Evolutionary conservation across 2,329 filamentous ascomycete species (phyloP).

Genomic region (Ceratocystis ficicola): DNA sequence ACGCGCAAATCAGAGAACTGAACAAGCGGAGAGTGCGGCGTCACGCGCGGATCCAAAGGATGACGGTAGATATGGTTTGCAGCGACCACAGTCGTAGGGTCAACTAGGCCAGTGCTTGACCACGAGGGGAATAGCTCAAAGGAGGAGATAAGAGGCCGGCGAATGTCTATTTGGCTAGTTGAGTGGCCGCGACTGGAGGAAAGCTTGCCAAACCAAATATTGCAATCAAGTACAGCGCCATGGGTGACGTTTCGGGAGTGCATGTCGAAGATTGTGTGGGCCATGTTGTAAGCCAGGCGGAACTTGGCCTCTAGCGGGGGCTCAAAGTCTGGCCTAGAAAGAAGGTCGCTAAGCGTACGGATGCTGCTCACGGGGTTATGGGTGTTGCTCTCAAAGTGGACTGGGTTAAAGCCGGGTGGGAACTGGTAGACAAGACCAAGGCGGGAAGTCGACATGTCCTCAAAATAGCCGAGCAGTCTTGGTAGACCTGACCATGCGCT

Average conservation of each 20-base stretch:
- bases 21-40: constrained; percentile 37
- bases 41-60: constrained; percentile 47
- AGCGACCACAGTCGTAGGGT: constrained; percentile 25
- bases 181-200: constrained; percentile 33
- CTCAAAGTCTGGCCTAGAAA: constrained; percentile 42
- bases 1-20: constrained; percentile 44
- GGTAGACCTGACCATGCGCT: constrained; percentile 49
- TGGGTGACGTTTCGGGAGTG: constrained; percentile 58
- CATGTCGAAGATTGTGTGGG: constrained; percentile 60
- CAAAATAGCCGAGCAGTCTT: constrained; percentile 56
- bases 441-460: constrained; percentile 57
- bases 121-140: constrained; percentile 54
- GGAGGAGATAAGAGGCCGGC: constrained; percentile 57
- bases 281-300: constrained; percentile 58
- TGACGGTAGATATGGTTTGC: constrained; percentile 47
- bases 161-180: constrained; percentile 46
- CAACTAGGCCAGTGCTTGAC: constrained; percentile 29
- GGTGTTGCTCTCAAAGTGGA: constrained; percentile 10
- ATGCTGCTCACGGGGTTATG: constrained; percentile 42
- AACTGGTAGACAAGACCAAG: constrained; percentile 66
- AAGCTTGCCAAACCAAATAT: constrained; percentile 52
- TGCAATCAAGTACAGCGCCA: constrained; percentile 55
- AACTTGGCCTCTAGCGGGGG: constrained; percentile 66
- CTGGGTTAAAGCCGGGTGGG: constrained; percentile 43
- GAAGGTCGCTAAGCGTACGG: constrained; percentile 43